Percentiles rank a stretch among this genome's conserved stretches.
phyloP scores from a whole-genome alignment of 2,329 filamentous ascomycete genomes.

The Lithohypha guttulata region DNA sequence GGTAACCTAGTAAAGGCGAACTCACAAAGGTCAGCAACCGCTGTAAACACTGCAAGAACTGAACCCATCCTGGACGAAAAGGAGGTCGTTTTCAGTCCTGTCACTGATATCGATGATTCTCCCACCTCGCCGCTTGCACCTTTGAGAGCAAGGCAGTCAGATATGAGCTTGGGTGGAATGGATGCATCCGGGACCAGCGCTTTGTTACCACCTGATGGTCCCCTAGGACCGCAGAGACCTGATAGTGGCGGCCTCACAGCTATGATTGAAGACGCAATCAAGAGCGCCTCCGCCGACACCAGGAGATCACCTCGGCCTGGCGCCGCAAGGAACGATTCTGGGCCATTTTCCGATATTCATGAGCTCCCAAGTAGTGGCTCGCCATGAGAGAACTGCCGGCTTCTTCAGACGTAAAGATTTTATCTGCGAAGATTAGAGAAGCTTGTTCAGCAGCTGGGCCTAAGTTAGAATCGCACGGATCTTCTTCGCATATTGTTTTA shows the following conservation, averaged over 20 bases:
- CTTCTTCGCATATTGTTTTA: too few species aligned
- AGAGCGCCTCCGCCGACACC: conserved; percentile 18
- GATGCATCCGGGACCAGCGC: conserved; percentile 19
- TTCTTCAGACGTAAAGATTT: too few species aligned
- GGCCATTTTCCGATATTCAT: conserved; percentile 36
- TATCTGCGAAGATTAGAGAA: too few species aligned
- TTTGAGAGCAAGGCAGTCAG: conserved; percentile 10
- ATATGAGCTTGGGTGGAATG: conserved; percentile 15
- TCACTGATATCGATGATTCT: conserved; percentile 3
- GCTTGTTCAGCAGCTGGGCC: too few species aligned
- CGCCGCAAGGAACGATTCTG: conserved; percentile 24
- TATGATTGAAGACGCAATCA: conserved; percentile 24
- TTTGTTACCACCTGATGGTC: conserved; percentile 10
- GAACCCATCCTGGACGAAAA: conserved; percentile 18
- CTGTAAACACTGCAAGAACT: conserved; percentile 8
- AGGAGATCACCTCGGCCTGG: conserved; percentile 15
- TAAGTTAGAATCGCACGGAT: too few species aligned
- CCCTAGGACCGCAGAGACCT: conserved; percentile 5
- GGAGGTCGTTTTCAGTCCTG: conserved; percentile 13
- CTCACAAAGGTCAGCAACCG: conserved; percentile 11
- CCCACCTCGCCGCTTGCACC: conserved; percentile 4
- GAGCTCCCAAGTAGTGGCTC: conserved; percentile 21
- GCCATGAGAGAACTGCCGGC: too few species aligned
- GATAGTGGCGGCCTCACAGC: conserved; percentile 25
- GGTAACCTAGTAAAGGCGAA: conserved; percentile 23